Evolutionary conservation across 148 eudicot genomes (phyloP), one percentile per base, ranked within the genome.

Genomic region (Silene conica): DNA sequence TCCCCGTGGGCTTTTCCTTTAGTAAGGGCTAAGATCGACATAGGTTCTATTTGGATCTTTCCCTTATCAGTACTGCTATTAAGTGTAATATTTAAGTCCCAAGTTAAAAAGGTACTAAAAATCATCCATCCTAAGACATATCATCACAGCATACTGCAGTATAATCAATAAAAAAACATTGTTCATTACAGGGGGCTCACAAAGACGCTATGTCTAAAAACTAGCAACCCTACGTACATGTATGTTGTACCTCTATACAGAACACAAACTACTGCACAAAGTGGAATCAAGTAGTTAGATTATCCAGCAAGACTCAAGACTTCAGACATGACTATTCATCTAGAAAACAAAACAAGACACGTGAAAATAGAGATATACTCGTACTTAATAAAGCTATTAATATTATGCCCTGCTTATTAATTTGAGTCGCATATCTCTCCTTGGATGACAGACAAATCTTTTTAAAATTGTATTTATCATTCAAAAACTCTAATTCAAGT

Each of bases 371-470:
- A 73, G 67, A 45, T 1, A 5, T 31, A 31, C n/a, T n/a, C n/a
- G n/a, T n/a, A n/a, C 14, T 55, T 11, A 31, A 63, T 64, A 63
- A 28, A 26, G 41, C 48, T 28, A 48, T 5, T 31, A 31, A 31
- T 31, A 31, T 31, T 31, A 31, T 31, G 34, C 34, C 34, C 34
- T 41, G 54, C n/a, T 54, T 67, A 43, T 18, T 67, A 3, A 19
- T 65, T 38, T 65, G 48, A 65, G 50, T 38, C 69, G 6, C 69
- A 65, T 28, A 65, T 1, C 14, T 41, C 26, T 67, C 25, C 54
- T 38, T 67, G 6, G 54, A 67, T 50, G 70, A 54, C 70, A 67
- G 70, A 67, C 70, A 67, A 1, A 63, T 34, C 43, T 22, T 34
- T 31, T 6, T 16, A 15, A n/a, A 16, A 34, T 31, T 18, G 68